Evolutionary conservation across 441 rosid species (phyloP).

Genomic region (Macaranga tanarius): DNA sequence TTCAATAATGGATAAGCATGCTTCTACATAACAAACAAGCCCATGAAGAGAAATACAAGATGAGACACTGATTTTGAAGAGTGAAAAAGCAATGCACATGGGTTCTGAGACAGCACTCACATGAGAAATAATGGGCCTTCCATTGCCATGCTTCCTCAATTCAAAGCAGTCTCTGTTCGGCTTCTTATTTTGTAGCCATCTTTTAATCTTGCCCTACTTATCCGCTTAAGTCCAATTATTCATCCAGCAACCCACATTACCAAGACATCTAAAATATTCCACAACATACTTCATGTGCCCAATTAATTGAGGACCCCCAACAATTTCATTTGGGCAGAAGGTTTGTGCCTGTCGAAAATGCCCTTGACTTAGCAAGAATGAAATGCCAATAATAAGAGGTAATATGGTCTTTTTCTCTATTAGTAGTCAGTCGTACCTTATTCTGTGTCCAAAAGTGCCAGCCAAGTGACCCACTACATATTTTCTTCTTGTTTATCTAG

Average conservation of each 20-base stretch:
- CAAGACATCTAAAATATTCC: neutral
- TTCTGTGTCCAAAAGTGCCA: slow-evolving; percentile 4
- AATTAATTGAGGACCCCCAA: neutral
- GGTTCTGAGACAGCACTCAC: no score
- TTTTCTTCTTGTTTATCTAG: neutral
- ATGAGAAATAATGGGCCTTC: slow-evolving; percentile 6
- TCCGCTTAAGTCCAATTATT: slow-evolving; percentile 2
- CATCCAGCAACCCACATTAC: slow-evolving; percentile 1
- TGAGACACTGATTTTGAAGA: no score
- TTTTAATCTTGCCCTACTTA: slow-evolving; percentile 11
- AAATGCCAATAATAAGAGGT: neutral
- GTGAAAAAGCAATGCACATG: no score
- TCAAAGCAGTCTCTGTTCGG: neutral
- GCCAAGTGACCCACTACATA: neutral
- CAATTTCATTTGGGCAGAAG: no score
- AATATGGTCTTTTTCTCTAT: neutral
- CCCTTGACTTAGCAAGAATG: neutral
- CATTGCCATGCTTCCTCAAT: neutral
- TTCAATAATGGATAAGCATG: no score
- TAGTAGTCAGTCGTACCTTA: neutral
- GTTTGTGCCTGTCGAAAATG: neutral
- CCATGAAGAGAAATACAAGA: no score
- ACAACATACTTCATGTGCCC: neutral
- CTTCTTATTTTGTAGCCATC: neutral
- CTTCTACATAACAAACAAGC: no score